A percentile compares a stretch with the other conserved stretches of the same genome.
Conservation (phyloP, 331 rosid genomes). For the Pyracantha coccinea region DNA sequence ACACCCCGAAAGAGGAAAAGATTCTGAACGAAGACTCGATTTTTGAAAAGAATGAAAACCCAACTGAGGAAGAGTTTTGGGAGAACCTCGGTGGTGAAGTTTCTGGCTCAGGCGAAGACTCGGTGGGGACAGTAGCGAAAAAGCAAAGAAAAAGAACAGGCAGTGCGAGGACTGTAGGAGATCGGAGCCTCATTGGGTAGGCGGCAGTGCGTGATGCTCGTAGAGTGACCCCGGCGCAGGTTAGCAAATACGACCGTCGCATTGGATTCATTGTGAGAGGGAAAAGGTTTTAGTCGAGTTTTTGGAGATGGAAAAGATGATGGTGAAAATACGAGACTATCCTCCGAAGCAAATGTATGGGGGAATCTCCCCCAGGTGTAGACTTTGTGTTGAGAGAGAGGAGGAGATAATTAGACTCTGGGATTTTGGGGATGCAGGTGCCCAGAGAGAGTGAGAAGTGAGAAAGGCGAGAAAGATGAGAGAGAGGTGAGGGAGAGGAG, state of each 20-base stretch:
- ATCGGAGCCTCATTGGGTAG: conserved; percentile 58
- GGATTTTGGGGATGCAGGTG: too few relatives aligned
- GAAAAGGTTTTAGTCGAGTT: background rate
- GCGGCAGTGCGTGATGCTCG: background rate
- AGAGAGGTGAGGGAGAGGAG: too few relatives aligned
- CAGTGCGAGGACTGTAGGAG: conserved; percentile 22
- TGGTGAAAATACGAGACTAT: background rate
- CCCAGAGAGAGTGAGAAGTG: too few relatives aligned
- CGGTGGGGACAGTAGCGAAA: conserved; percentile 11
- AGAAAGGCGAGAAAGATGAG: too few relatives aligned
- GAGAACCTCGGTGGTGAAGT: conserved; percentile 62
- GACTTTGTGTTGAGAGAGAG: background rate
- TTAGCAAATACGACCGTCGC: background rate
- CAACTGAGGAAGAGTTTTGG: conserved; percentile 47
- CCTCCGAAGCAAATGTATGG: background rate
- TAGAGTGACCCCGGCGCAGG: background rate
- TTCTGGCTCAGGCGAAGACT: conserved; percentile 50
- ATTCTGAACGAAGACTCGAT: conserved; percentile 43
- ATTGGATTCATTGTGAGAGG: background rate
- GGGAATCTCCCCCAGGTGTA: background rate
- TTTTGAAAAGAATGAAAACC: conserved; percentile 46
- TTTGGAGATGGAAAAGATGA: background rate
- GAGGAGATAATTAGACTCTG: too few relatives aligned
- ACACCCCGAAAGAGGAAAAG: conserved; percentile 66
- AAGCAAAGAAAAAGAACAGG: conserved; percentile 27